These are phyloP conservation scores for Prunus mira DNA, from an alignment of 306 rosid species.

Conservation along the genomic window DNA sequence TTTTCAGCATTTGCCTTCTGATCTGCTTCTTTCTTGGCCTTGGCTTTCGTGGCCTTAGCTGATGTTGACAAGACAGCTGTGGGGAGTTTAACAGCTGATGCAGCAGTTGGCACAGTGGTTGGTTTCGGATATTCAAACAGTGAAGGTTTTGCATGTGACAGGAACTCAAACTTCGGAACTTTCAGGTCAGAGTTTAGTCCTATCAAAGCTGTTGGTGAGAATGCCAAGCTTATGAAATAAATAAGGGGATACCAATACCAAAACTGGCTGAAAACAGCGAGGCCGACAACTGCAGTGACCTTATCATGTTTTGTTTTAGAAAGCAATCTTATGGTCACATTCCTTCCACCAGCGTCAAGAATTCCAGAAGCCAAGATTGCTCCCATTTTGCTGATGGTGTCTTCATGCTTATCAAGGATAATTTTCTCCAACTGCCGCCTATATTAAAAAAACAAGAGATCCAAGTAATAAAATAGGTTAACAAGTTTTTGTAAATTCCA, in stretches of 20 bases:
- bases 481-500: not conserved
- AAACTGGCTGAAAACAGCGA: conserved; percentile 96
- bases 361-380: conserved; percentile 97
- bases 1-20: conserved; percentile 79
- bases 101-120: conserved; percentile 67
- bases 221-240: conserved; percentile 82
- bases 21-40: conserved; percentile 87
- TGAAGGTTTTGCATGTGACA: conserved; percentile 89
- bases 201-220: conserved; percentile 91
- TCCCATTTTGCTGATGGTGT: conserved; percentile 99
- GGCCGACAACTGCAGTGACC: conserved; percentile 94
- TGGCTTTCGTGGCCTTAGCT: conserved; percentile 95
- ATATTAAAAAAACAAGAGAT: not conserved
- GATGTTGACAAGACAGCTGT: conserved; percentile 94
- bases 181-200: conserved; percentile 89
- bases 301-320: conserved; percentile 95
- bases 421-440: conserved; percentile 97
- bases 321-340: conserved; percentile 79
- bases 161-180: conserved; percentile 83
- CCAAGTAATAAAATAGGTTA: not conserved
- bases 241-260: conserved; percentile 99
- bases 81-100: conserved; percentile 91
- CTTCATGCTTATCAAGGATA: conserved; percentile 96
- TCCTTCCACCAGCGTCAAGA: conserved; percentile 99
- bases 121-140: conserved; percentile 94